These are phyloP conservation scores for Lachancea meyersii DNA, from an alignment of 805 yeast genomes.

Conservation along the genomic window DNA sequence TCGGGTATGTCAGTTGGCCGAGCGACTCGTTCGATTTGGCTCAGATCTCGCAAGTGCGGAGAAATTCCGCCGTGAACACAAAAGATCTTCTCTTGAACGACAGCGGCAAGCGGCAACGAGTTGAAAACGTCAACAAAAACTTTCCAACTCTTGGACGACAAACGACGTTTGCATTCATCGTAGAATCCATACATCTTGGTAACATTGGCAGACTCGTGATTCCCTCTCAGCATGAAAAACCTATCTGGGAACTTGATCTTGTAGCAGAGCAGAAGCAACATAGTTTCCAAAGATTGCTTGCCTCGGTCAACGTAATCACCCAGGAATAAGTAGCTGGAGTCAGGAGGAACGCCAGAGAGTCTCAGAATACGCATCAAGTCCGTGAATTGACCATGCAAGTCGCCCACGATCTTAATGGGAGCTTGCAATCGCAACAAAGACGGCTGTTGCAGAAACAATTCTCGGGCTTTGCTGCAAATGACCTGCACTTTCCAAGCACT, in stretches of 20 bases:
- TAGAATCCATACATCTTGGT: constrained; percentile 95
- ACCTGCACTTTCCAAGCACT: constrained; percentile 48
- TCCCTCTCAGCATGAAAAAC: constrained; percentile 87
- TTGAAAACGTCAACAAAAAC: constrained; percentile 90
- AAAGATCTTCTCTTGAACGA: constrained; percentile 89
- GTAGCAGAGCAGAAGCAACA: constrained; percentile 78
- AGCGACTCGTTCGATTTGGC: constrained; percentile 59
- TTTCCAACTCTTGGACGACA: constrained; percentile 90
- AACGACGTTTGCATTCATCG: constrained; percentile 93
- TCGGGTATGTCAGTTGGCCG: constrained; percentile 85
- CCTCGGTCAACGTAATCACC: constrained; percentile 99
- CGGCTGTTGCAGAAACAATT: constrained; percentile 59
- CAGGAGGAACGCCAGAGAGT: constrained; percentile 93
- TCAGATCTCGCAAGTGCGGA: constrained; percentile 55
- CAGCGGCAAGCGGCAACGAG: constrained; percentile 90
- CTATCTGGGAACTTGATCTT: constrained; percentile 95
- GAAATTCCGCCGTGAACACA: constrained; percentile 83
- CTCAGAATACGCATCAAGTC: constrained; percentile 87
- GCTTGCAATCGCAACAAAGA: constrained; percentile 59
- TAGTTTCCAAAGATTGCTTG: constrained; percentile 91
- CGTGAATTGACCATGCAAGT: constrained; percentile 93
- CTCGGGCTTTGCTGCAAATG: constrained; percentile 52
- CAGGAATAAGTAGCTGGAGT: constrained; percentile 81
- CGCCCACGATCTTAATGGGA: constrained; percentile 82
- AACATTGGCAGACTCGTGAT: constrained; percentile 96